Percentiles rank a stretch among this genome's conserved stretches.
phyloP scores from a whole-genome alignment of 1,284 basidiomycete genomes.

The Kalmanozyma brasiliensis region DNA sequence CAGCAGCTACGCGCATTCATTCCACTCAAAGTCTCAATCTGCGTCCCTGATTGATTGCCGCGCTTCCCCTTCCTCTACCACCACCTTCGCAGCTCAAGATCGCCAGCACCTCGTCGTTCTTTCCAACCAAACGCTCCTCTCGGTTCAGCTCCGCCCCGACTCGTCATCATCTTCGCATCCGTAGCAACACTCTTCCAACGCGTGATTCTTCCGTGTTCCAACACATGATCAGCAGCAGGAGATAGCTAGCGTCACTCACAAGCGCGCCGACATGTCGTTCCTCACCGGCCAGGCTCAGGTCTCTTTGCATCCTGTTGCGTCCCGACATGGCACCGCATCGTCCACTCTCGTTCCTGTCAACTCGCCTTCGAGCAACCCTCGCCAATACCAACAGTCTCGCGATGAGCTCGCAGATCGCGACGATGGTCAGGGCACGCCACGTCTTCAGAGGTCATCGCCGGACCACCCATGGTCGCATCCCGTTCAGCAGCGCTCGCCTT shows the following conservation, averaged over 20 bases:
- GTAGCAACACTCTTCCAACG: too few species aligned
- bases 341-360: slow-evolving; percentile 53
- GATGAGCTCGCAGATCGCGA: slow-evolving; percentile 17
- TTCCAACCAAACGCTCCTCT: background rate
- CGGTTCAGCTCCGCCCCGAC: slow-evolving; percentile 1
- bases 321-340: slow-evolving; percentile 46
- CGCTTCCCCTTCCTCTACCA: background rate
- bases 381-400: background rate
- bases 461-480: slow-evolving; percentile 9
- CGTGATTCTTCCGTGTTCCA: too few species aligned
- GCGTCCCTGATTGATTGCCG: too few species aligned
- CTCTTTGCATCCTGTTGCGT: slow-evolving; percentile 58
- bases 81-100: too few species aligned
- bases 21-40: too few species aligned
- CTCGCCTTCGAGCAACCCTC: slow-evolving; percentile 5
- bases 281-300: slow-evolving; percentile 42
- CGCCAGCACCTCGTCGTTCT: too few species aligned
- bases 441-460: slow-evolving; percentile 22
- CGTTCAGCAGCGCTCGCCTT: slow-evolving; percentile 22
- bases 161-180: slow-evolving; percentile 4
- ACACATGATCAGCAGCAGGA: too few species aligned
- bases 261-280: slow-evolving; percentile 32
- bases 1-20: too few species aligned
- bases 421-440: slow-evolving; percentile 25
- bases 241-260: too few species aligned